These are phyloP conservation scores for Chionographis japonica DNA, from an alignment of 106 monocot genomes.

Conservation along the genomic window DNA sequence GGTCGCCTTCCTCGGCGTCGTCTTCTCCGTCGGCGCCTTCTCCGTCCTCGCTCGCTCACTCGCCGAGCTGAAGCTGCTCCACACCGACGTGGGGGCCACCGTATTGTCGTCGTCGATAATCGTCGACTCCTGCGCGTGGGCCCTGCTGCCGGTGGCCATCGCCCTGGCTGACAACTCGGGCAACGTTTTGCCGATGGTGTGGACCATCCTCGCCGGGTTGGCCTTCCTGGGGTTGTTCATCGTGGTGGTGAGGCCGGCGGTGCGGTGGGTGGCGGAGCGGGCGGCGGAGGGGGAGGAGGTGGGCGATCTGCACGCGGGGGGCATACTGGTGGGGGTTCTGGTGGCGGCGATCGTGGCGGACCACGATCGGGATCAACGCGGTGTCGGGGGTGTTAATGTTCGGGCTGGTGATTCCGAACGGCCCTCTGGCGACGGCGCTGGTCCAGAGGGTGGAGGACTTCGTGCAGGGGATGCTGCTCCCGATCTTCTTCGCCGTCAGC, in stretches of 20 bases:
- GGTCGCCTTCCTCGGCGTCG: constrained; percentile 23
- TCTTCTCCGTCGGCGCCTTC: constrained; percentile 30
- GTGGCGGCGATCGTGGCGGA: constrained; percentile 33
- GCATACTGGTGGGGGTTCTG: constrained; percentile 44
- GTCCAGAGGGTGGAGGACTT: constrained; percentile 71
- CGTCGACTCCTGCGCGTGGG: constrained; percentile 38
- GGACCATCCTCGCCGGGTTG: constrained; percentile 15
- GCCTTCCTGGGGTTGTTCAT: constrained; percentile 17
- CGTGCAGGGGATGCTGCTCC: constrained; percentile 43
- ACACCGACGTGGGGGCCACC: constrained; percentile 17
- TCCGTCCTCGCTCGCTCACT: constrained; percentile 24
- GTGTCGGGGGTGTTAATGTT: constrained; percentile 56
- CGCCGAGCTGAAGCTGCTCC: constrained; percentile 41
- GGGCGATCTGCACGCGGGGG: constrained; percentile 27
- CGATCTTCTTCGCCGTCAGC: constrained; percentile 57
- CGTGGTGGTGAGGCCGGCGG: constrained; percentile 16
- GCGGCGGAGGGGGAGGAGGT: constrained; percentile 51
- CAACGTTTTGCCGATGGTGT: neutral
- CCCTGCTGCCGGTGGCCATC: constrained; percentile 39
- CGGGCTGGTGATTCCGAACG: constrained; percentile 57
- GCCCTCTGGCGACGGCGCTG: constrained; percentile 34
- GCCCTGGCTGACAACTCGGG: constrained; percentile 17
- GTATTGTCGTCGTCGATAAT: constrained; percentile 32
- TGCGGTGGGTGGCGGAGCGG: constrained; percentile 22
- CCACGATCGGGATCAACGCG: constrained; percentile 51